A percentile compares a stretch with the other conserved stretches of the same genome.
Evolutionary conservation across 768 basidiomycete genomes (phyloP).

Genomic region (Leccinum fibrillosum): DNA sequence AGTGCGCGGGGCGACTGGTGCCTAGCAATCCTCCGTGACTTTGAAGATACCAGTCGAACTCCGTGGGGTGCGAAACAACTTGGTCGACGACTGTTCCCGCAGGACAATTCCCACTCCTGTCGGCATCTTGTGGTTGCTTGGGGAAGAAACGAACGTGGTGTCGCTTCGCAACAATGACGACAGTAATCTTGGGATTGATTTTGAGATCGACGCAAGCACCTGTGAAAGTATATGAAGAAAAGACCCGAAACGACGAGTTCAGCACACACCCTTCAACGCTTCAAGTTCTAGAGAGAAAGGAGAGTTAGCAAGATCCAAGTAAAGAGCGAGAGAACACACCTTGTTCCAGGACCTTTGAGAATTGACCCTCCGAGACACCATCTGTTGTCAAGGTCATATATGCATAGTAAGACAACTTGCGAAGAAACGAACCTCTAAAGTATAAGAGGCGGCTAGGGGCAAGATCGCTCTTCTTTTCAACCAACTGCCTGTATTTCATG

Average conservation of each 20-base stretch:
- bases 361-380: conserved; percentile 58
- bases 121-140: conserved; percentile 39
- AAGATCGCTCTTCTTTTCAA: conserved; percentile 46
- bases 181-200: conserved; percentile 65
- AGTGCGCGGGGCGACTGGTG: conserved; percentile 67
- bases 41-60: conserved; percentile 77
- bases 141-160: conserved; percentile 55
- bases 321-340: conserved; percentile 39
- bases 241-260: background rate
- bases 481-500: conserved; percentile 50
- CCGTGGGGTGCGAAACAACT: conserved; percentile 65
- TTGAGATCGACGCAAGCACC: conserved; percentile 59
- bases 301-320: background rate
- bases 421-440: conserved; percentile 54
- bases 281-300: conserved; percentile 47
- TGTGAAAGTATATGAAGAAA: conserved; percentile 26
- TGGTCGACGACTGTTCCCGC: conserved; percentile 79
- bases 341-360: conserved; percentile 44
- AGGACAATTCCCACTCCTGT: conserved; percentile 68
- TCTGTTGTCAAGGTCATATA: conserved; percentile 29
- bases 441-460: conserved; percentile 73
- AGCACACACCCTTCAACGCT: conserved; percentile 48
- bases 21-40: conserved; percentile 77
- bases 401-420: background rate
- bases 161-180: conserved; percentile 74